Evolutionary conservation across 2,329 filamentous ascomycete genomes (phyloP).

Genomic region (Botrytis fragariae): DNA sequence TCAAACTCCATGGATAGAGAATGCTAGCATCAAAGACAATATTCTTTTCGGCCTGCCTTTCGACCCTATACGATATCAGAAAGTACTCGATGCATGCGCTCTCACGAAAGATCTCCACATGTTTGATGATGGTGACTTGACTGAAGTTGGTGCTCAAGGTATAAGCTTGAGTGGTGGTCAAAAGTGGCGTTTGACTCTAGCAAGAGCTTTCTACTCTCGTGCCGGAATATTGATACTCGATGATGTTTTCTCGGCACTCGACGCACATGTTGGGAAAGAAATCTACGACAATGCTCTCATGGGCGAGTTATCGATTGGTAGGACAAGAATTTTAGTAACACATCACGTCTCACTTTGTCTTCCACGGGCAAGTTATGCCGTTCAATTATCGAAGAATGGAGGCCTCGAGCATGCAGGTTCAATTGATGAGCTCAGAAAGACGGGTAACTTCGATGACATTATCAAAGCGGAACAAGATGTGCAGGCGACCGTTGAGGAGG

Average conservation of each 20-base stretch:
- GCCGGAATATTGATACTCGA: constrained; percentile 74
- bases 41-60: constrained; percentile 72
- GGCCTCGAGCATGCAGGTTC: constrained; percentile 59
- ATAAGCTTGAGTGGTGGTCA: constrained; percentile 81
- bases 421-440: constrained; percentile 57
- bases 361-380: constrained; percentile 66
- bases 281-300: constrained; percentile 73
- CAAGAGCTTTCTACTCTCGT: constrained; percentile 73
- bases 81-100: constrained; percentile 68
- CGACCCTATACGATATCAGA: constrained; percentile 62
- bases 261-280: constrained; percentile 74
- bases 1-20: constrained; percentile 82
- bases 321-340: constrained; percentile 75
- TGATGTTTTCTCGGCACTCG: constrained; percentile 76
- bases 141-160: constrained; percentile 78
- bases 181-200: constrained; percentile 76
- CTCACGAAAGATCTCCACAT: constrained; percentile 71
- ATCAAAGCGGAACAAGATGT: constrained; percentile 51
- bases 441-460: constrained; percentile 55
- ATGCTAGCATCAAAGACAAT: constrained; percentile 72
- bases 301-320: constrained; percentile 62
- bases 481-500: constrained; percentile 49
- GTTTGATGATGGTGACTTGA: constrained; percentile 70
- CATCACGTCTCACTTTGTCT: constrained; percentile 72
- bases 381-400: constrained; percentile 66